A percentile compares a stretch with the other conserved stretches of the same genome.
phyloP scores from a whole-genome alignment of 2,329 filamentous ascomycete species.

The Talaromyces sp. region DNA sequence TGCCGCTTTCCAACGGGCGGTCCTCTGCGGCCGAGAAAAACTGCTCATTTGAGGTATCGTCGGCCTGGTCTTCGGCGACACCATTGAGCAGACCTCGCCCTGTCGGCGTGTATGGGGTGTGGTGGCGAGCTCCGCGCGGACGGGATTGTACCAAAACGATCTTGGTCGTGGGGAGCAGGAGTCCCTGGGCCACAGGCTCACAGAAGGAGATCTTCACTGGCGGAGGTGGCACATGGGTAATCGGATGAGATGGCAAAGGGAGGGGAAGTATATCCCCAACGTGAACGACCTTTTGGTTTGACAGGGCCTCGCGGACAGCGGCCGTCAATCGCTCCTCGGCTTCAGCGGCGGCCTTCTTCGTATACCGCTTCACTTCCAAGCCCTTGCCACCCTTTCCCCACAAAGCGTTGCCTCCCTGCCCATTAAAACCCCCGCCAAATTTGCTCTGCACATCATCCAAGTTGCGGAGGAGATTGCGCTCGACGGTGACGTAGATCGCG shows the following conservation, averaged over 20 bases:
- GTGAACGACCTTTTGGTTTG: slow-evolving; percentile 71
- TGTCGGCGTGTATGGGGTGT: slow-evolving; percentile 16
- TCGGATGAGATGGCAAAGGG: slow-evolving; percentile 69
- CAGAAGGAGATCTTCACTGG: slow-evolving; percentile 88
- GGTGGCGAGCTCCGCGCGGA: slow-evolving; percentile 34
- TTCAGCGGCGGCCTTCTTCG: slow-evolving; percentile 30
- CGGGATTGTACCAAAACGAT: slow-evolving; percentile 66
- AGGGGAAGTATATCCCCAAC: slow-evolving; percentile 77
- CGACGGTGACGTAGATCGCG: slow-evolving; percentile 79
- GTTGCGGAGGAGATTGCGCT: slow-evolving; percentile 72
- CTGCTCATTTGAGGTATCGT: slow-evolving; percentile 82
- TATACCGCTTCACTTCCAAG: slow-evolving; percentile 25
- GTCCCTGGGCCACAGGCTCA: slow-evolving; percentile 86
- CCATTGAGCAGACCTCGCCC: slow-evolving; percentile 41
- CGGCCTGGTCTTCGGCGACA: slow-evolving; percentile 56
- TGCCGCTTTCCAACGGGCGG: slow-evolving; percentile 41
- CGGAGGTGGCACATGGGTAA: slow-evolving; percentile 77
- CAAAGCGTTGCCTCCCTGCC: slow-evolving; percentile 34
- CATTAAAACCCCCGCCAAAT: slow-evolving; percentile 63
- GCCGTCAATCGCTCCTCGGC: slow-evolving; percentile 57
- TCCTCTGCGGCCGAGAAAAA: slow-evolving; percentile 93
- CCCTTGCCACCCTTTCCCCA: slow-evolving; percentile 30
- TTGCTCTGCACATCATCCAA: slow-evolving; percentile 78
- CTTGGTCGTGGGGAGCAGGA: slow-evolving; percentile 70
- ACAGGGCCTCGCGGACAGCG: slow-evolving; percentile 69